These are phyloP conservation scores for Fusarium udum DNA, from an alignment of 2,329 filamentous ascomycete genomes.

Conservation along the genomic window DNA sequence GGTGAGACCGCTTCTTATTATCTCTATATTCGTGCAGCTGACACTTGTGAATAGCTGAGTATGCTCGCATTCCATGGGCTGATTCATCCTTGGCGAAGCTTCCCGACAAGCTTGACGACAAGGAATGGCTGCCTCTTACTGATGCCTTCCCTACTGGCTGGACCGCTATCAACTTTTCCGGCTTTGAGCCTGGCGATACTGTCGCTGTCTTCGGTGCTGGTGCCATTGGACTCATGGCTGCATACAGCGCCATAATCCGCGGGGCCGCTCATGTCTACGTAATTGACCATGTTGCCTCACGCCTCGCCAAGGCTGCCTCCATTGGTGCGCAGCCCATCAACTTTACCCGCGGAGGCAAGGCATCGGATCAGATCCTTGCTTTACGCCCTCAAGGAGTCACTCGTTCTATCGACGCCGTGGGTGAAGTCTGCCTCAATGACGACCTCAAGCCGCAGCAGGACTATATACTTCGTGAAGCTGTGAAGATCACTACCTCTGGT, in stretches of 20 bases:
- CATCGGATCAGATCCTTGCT: constrained; percentile 26
- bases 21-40: accelerated
- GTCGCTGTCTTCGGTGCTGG: constrained; percentile 27
- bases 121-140: constrained; percentile 10
- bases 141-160: constrained; percentile 24
- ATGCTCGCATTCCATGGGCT: constrained; percentile 6
- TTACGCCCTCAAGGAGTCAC: constrained; percentile 6
- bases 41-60: constrained; percentile 5
- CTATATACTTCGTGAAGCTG: background rate
- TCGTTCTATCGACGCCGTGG: constrained; percentile 11
- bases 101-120: background rate
- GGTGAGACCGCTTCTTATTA: background rate
- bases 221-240: constrained; percentile 11
- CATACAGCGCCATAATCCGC: constrained; percentile 24
- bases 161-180: constrained; percentile 1
- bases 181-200: constrained; percentile 17
- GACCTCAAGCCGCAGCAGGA: constrained; percentile 12
- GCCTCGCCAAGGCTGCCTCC: constrained; percentile 6
- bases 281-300: constrained; percentile 13
- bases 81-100: constrained; percentile 9
- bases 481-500: background rate
- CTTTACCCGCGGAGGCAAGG: constrained; percentile 17
- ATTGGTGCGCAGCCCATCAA: constrained; percentile 29
- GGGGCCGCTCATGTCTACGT: constrained; percentile 26
- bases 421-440: constrained; percentile 10